Percentiles rank a stretch among this genome's conserved stretches.
These are phyloP conservation scores for Hypsizygus ulmarius DNA, from an alignment of 1,284 basidiomycete species.

Conservation along the genomic window DNA sequence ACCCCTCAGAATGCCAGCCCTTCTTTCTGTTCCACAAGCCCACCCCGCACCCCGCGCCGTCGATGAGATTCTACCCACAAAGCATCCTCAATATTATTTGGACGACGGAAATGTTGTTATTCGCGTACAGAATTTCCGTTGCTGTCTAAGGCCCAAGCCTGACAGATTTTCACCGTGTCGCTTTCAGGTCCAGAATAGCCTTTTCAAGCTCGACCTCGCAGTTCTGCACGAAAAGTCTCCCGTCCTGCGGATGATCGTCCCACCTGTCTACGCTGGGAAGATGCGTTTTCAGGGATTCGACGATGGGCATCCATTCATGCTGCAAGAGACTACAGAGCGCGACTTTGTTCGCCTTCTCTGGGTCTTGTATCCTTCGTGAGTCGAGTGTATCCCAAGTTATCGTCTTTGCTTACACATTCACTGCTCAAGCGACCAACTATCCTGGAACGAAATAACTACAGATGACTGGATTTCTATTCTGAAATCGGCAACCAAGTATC, in stretches of 20 bases:
- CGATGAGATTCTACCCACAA: not conserved
- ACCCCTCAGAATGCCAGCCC: slow-evolving; percentile 2
- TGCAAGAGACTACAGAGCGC: slow-evolving; percentile 16
- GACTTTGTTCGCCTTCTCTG: slow-evolving; percentile 23
- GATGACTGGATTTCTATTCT: slow-evolving; percentile 30
- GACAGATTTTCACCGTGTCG: not conserved
- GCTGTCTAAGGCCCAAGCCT: not conserved
- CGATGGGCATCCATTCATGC: slow-evolving; percentile 26
- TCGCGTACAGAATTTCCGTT: slow-evolving; percentile 4
- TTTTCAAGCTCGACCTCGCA: slow-evolving; percentile 27
- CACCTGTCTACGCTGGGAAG: slow-evolving; percentile 24
- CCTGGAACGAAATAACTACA: slow-evolving; percentile 20
- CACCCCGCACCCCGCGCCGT: not conserved
- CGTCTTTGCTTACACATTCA: slow-evolving; percentile 9
- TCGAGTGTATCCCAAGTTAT: not conserved
- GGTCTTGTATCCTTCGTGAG: slow-evolving; percentile 15
- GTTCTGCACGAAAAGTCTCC: slow-evolving; percentile 27
- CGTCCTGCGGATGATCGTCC: slow-evolving; percentile 25
- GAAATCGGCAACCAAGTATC: slow-evolving; percentile 27
- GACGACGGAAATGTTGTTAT: slow-evolving; percentile 14
- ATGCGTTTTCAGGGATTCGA: slow-evolving; percentile 27
- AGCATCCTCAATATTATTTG: slow-evolving; percentile 13
- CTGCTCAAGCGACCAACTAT: slow-evolving; percentile 13
- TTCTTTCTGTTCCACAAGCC: not conserved
- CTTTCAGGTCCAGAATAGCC: slow-evolving; percentile 27